Conservation (phyloP, 257 asterid species). For the Solanum sejunctum region DNA sequence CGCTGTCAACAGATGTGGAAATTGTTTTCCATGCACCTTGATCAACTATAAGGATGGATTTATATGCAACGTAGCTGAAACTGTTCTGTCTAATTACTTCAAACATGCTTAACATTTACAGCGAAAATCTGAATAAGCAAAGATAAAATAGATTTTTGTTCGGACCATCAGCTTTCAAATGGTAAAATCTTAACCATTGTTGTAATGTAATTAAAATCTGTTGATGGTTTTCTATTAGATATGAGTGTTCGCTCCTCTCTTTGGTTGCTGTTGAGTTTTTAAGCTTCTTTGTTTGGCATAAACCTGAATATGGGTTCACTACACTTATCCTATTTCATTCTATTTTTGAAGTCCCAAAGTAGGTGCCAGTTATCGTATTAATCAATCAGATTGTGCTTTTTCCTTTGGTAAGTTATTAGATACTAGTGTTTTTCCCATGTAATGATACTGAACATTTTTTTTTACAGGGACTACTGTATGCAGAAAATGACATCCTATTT, state of each 20-base stretch:
- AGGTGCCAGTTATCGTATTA: neutral
- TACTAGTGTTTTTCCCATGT: neutral
- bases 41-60: neutral
- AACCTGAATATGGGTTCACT: neutral
- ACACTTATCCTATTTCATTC: neutral
- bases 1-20: neutral
- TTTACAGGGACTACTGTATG: slow-evolving; percentile 80
- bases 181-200: neutral
- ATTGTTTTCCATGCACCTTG: neutral
- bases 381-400: neutral
- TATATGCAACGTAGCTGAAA: neutral
- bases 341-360: neutral
- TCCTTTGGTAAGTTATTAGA: neutral
- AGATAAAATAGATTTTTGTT: neutral
- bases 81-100: neutral
- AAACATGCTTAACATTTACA: neutral
- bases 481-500: slow-evolving; percentile 60
- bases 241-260: neutral
- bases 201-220: neutral
- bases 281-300: neutral
- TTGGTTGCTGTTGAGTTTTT: neutral
- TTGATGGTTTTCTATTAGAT: neutral
- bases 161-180: neutral
- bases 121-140: neutral
- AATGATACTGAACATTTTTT: neutral